Conservation (phyloP, 768 basidiomycete genomes). For the Russula lepida region DNA sequence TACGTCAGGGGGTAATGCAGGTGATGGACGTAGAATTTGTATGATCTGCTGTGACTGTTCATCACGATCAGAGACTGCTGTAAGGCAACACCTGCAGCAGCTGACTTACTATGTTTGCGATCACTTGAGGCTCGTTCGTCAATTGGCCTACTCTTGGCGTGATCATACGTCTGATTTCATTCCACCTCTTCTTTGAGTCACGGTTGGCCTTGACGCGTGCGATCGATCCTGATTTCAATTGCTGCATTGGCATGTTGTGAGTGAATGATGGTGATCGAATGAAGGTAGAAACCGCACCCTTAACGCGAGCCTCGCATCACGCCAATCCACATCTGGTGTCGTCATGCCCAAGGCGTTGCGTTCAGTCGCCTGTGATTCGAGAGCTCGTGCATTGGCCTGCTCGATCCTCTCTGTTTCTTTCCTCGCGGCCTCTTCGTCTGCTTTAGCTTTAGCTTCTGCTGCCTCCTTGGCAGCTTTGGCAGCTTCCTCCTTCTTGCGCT, state of each 20-base stretch:
- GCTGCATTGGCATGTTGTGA: constrained; percentile 31
- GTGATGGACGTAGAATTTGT: constrained; percentile 32
- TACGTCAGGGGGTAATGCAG: constrained; percentile 30
- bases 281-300: constrained; percentile 33
- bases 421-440: constrained; percentile 31
- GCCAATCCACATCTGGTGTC: constrained; percentile 59
- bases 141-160: constrained; percentile 84
- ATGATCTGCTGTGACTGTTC: constrained; percentile 36
- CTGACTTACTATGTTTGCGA: constrained; percentile 53
- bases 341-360: constrained; percentile 43
- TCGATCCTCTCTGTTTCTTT: constrained; percentile 26
- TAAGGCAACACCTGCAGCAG: constrained; percentile 7
- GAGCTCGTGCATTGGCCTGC: constrained; percentile 30
- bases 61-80: constrained; percentile 20
- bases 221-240: constrained; percentile 58
- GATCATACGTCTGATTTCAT: constrained; percentile 62
- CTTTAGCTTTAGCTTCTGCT: constrained; percentile 21
- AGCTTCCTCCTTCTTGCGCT: constrained; percentile 25
- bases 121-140: constrained; percentile 57
- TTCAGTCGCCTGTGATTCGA: constrained; percentile 33
- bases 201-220: constrained; percentile 52
- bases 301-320: constrained; percentile 42
- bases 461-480: constrained; percentile 22
- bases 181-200: constrained; percentile 52
- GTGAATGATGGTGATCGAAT: constrained; percentile 14